Evolutionary conservation across 495 filamentous ascomycete species (phyloP), one percentile per base, ranked within the genome.

Genomic region (Podospora pseudopauciseta): DNA sequence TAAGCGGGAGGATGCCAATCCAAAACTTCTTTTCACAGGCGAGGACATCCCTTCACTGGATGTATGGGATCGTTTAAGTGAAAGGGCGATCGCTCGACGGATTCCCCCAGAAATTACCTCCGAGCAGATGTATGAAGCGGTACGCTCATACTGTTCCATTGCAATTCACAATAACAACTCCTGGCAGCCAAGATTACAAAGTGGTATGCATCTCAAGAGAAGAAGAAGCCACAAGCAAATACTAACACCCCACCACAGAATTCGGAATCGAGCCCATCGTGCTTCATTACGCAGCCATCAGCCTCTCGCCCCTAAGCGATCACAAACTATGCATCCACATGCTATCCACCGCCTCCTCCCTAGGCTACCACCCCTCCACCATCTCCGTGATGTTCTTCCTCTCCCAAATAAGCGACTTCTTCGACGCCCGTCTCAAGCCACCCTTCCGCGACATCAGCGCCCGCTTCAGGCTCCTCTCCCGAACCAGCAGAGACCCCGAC

Each of bases 281-380:
- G 11, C 55, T 58, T 58, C 55, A 76, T 32, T 73, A 69, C 49
- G 60, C 70, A 2, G 74, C 65, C 18, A 60, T 67, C 5, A 56
- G 68, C 5, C 67, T 76, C 39, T 16, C 34, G 7, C 26, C 3
- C 5, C n/a, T 13, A 64, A 26, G 2, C 60, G 49, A 13, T 13
- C 5, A 7, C 54, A 27, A 44, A 26, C 56, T 78, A 7, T 70
- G 67, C 20, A 9, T 70, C 2, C 64, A 74, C 53, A 73, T 78
- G 73, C 70, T 79, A 28, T 1, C 30, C 15, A 73, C 72, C 13
- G 71, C 71, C 5, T 75, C 73, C 0, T 64, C 59, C 53, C 60
- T 75, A 5, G 66, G 60, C 23, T 78, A 79, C 62, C 11, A 19
- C 5, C 73, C 77, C 2, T 73, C 77, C 0, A 76, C 69, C 3